These are phyloP conservation scores for Aspergillus diversus DNA, from an alignment of 495 filamentous ascomycete species.

Conservation along the genomic window DNA sequence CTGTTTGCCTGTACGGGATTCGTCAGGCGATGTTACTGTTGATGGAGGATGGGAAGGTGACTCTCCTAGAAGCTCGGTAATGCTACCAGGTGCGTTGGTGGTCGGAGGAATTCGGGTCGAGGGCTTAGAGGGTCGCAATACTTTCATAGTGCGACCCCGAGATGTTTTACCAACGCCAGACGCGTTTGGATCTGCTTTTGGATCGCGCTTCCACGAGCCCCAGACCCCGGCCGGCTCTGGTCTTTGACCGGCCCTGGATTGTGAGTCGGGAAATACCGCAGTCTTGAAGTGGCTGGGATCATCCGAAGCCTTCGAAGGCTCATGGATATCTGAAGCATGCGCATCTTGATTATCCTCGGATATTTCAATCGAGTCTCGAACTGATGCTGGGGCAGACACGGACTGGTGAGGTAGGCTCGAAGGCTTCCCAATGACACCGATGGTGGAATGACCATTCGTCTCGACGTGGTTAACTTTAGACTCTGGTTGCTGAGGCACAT, in stretches of 20 bases:
- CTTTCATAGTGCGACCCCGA: conserved; percentile 70
- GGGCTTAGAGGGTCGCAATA: conserved; percentile 69
- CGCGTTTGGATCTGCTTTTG: conserved; percentile 49
- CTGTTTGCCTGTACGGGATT: conserved; percentile 51
- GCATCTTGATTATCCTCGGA: conserved; percentile 44
- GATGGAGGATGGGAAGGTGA: conserved; percentile 31
- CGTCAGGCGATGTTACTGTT: conserved; percentile 30
- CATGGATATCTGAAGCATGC: conserved; percentile 24
- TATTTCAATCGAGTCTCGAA: conserved; percentile 35
- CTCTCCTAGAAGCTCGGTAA: conserved; percentile 28
- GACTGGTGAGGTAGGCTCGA: conserved; percentile 20
- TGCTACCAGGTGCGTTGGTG: conserved; percentile 36
- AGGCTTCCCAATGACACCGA: conserved; percentile 38
- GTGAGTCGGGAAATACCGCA: conserved; percentile 32
- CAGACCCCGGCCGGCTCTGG: conserved; percentile 58
- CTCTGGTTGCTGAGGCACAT: conserved; percentile 6
- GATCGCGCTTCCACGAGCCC: conserved; percentile 70
- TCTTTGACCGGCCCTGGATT: conserved; percentile 41
- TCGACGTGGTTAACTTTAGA: conserved; percentile 13
- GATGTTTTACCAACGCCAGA: conserved; percentile 46
- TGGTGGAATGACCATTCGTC: conserved; percentile 26
- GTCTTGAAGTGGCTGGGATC: conserved; percentile 27
- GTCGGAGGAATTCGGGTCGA: conserved; percentile 43
- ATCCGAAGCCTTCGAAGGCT: conserved; percentile 31
- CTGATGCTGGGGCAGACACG: conserved; percentile 29